phyloP scores from a whole-genome alignment of 768 basidiomycete genomes.

The Mycena floridula region DNA sequence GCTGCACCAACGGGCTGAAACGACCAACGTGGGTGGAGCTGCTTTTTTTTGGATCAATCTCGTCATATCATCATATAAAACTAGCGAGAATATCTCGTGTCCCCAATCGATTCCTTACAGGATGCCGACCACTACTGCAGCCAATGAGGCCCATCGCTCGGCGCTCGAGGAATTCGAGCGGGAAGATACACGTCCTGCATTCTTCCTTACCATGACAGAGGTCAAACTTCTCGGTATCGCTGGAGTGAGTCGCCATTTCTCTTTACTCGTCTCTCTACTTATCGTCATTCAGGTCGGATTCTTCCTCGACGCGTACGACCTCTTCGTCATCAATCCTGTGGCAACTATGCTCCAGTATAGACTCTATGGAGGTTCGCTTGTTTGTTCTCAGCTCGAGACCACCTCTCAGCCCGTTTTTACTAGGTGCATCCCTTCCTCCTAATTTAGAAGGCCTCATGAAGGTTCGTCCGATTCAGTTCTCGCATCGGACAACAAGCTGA shows the following conservation, averaged over 20 bases:
- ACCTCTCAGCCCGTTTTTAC: too few species aligned
- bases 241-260: conserved; percentile 41
- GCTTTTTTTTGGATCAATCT: too few species aligned
- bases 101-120: too few species aligned
- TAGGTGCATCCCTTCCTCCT: conserved; percentile 37
- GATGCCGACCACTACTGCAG: background rate
- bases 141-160: background rate
- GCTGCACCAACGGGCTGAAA: too few species aligned
- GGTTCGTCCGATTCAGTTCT: too few species aligned
- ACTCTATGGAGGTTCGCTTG: conserved; percentile 55
- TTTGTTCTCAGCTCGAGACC: too few species aligned
- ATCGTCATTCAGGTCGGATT: background rate
- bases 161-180: background rate
- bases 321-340: conserved; percentile 70
- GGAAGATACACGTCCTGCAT: conserved; percentile 23
- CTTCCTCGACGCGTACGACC: conserved; percentile 47
- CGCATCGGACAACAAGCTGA: conserved; percentile 28
- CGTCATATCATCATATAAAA: too few species aligned
- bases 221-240: conserved; percentile 57
- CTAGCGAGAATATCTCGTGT: too few species aligned
- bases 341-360: conserved; percentile 64
- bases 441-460: conserved; percentile 52
- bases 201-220: conserved; percentile 36
- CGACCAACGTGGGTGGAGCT: too few species aligned
- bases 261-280: conserved; percentile 38